These are phyloP conservation scores for Debaryomyces udenii DNA, from an alignment of 1,139 yeast genomes.

Conservation along the genomic window DNA sequence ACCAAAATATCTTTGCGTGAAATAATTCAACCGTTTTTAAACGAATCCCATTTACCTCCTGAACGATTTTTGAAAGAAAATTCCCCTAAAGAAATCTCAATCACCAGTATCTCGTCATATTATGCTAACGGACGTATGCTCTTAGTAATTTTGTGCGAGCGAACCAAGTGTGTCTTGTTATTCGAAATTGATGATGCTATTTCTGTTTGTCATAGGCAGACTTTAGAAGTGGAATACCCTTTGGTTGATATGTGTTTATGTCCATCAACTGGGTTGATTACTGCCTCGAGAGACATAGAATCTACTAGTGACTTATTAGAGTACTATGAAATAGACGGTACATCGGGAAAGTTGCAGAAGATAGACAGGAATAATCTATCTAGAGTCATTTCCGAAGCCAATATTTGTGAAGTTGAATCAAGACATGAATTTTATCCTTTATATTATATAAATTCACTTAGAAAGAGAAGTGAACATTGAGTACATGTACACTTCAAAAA, in stretches of 20 bases:
- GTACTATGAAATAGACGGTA: constrained; percentile 20
- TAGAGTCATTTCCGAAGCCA: constrained; percentile 24
- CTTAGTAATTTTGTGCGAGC: constrained; percentile 55
- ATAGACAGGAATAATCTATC: constrained; percentile 9
- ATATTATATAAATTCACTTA: constrained; percentile 62
- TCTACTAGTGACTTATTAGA: constrained; percentile 34
- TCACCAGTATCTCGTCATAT: constrained; percentile 47
- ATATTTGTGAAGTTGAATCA: constrained; percentile 37
- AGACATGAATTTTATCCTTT: constrained; percentile 61
- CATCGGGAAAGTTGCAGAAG: constrained; percentile 16
- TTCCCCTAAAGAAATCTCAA: constrained; percentile 55
- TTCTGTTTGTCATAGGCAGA: constrained; percentile 28
- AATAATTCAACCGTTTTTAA: constrained; percentile 51
- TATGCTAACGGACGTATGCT: constrained; percentile 24
- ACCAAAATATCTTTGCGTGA: constrained; percentile 53
- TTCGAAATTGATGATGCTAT: constrained; percentile 34
- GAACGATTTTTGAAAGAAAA: constrained; percentile 62
- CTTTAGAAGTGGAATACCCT: constrained; percentile 26
- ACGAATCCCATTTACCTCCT: constrained; percentile 66
- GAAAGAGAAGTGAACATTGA: constrained; percentile 81
- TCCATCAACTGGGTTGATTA: constrained; percentile 26
- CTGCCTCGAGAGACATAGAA: constrained; percentile 53
- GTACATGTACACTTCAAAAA: background rate
- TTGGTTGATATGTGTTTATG: constrained; percentile 31
- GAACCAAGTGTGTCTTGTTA: constrained; percentile 55